Evolutionary conservation across 345 rosid species (phyloP).

Genomic region (Euphorbia peplus): DNA sequence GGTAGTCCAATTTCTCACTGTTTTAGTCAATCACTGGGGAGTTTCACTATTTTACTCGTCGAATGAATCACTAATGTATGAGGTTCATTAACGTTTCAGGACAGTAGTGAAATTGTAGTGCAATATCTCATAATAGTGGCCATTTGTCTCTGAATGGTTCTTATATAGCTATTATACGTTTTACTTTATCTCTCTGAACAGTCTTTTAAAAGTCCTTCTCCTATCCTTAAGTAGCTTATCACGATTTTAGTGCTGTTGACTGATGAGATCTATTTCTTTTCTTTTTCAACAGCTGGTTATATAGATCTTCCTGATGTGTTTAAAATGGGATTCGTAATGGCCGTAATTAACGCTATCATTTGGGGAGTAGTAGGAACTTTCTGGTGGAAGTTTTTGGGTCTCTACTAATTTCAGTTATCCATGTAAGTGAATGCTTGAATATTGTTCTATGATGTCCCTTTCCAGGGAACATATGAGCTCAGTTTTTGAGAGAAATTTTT

Average conservation of each 20-base stretch:
- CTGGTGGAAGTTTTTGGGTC: conserved; percentile 99
- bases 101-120: not conserved
- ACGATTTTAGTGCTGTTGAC: not conserved
- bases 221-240: not conserved
- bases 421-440: conserved; percentile 20
- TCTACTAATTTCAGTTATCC: conserved; percentile 45
- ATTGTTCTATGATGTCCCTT: not conserved
- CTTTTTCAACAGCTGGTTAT: conserved; percentile 66
- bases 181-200: not conserved
- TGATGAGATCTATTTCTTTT: conserved; percentile 15
- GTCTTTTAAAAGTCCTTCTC: no score
- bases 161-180: no score
- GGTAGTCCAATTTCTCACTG: not conserved
- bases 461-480: conserved; percentile 3
- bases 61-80: not conserved
- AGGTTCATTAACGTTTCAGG: not conserved
- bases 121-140: not conserved
- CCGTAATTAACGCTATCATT: conserved; percentile 56
- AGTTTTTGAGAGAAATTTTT: not conserved
- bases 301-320: conserved; percentile 82
- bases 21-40: not conserved
- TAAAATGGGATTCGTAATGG: conserved; percentile 82
- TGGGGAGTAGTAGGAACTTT: conserved; percentile 86
- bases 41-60: not conserved
- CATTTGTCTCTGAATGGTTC: no score